Evolutionary conservation across 2,329 filamentous ascomycete species (phyloP).

Genomic region (Verticillium nubilum): DNA sequence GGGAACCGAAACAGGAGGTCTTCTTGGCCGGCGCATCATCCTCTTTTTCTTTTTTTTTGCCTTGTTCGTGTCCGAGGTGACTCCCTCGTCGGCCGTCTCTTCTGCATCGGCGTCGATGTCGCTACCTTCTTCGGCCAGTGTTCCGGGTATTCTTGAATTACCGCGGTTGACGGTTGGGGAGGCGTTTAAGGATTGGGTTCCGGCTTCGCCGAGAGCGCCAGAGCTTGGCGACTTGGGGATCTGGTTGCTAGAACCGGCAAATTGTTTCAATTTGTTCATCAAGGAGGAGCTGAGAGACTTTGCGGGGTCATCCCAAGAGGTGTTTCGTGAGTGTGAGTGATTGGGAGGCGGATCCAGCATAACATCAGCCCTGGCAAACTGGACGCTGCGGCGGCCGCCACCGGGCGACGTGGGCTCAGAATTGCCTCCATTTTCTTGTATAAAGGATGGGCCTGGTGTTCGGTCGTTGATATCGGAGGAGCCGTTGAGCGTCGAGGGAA

Average conservation of each 20-base stretch:
- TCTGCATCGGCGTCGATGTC: constrained; percentile 77
- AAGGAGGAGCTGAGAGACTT: constrained; percentile 61
- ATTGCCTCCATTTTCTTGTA: constrained; percentile 2
- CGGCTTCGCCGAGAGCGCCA: constrained; percentile 29
- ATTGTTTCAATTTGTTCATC: constrained; percentile 72
- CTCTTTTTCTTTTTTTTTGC: constrained; percentile 61
- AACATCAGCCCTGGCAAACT: constrained; percentile 60
- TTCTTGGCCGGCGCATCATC: constrained; percentile 48
- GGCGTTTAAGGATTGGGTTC: constrained; percentile 34
- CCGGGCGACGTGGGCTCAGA: neutral
- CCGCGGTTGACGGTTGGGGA: constrained; percentile 42
- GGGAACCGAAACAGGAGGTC: constrained; percentile 57
- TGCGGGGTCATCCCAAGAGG: constrained; percentile 60
- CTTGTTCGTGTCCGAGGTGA: constrained; percentile 36
- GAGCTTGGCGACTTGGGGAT: constrained; percentile 28
- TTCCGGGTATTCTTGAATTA: constrained; percentile 45
- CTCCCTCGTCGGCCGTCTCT: constrained; percentile 77
- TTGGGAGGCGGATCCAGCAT: constrained; percentile 39
- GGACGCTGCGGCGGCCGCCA: constrained; percentile 50
- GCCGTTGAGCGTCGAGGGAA: constrained; percentile 2
- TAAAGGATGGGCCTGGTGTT: neutral
- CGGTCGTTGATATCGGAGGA: neutral
- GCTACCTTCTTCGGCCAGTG: constrained; percentile 53
- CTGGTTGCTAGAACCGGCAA: constrained; percentile 51
- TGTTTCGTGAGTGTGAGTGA: constrained; percentile 56